Evolutionary conservation across 2,329 filamentous ascomycete genomes (phyloP).

Genomic region (Didymella glomerata): DNA sequence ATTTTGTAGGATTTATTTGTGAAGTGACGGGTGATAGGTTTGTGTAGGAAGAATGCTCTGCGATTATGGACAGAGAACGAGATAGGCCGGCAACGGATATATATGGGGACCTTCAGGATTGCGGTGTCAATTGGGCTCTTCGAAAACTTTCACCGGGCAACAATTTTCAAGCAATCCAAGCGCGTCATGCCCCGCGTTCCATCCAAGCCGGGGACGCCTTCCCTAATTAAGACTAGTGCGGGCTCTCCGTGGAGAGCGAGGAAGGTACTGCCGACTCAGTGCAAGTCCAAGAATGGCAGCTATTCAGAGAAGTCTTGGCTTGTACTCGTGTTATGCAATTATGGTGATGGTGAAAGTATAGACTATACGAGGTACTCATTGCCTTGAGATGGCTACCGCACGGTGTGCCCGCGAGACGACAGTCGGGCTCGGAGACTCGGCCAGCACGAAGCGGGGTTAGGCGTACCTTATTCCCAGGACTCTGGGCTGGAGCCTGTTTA

Average conservation of each 20-base stretch:
- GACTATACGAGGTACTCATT: not conserved
- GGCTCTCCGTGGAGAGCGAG: slow-evolving; percentile 2
- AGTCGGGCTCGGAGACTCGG: not conserved
- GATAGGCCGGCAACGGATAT: slow-evolving; percentile 26
- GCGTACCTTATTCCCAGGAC: slow-evolving; percentile 8
- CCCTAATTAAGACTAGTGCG: slow-evolving; percentile 1
- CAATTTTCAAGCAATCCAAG: slow-evolving; percentile 29
- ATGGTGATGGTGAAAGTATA: not conserved
- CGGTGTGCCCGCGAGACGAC: not conserved
- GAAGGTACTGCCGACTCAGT: slow-evolving; percentile 24
- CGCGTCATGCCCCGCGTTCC: slow-evolving; percentile 35
- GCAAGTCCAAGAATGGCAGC: slow-evolving; percentile 6
- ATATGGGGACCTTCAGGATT: slow-evolving; percentile 36
- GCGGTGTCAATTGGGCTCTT: slow-evolving; percentile 34
- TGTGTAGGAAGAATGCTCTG: slow-evolving; percentile 8
- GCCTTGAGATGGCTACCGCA: not conserved
- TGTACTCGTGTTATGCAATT: not conserved
- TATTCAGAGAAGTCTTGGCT: slow-evolving; percentile 4
- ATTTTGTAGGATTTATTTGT: slow-evolving; percentile 57
- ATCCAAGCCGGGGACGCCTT: slow-evolving; percentile 1
- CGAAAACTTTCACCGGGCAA: slow-evolving; percentile 31
- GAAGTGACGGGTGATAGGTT: slow-evolving; percentile 10
- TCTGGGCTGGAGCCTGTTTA: slow-evolving; percentile 6
- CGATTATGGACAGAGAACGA: slow-evolving; percentile 20
- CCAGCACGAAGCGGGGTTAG: slow-evolving; percentile 13